phyloP scores from a whole-genome alignment of 2,329 filamentous ascomycete species.

The Cryphonectria parasitica region DNA sequence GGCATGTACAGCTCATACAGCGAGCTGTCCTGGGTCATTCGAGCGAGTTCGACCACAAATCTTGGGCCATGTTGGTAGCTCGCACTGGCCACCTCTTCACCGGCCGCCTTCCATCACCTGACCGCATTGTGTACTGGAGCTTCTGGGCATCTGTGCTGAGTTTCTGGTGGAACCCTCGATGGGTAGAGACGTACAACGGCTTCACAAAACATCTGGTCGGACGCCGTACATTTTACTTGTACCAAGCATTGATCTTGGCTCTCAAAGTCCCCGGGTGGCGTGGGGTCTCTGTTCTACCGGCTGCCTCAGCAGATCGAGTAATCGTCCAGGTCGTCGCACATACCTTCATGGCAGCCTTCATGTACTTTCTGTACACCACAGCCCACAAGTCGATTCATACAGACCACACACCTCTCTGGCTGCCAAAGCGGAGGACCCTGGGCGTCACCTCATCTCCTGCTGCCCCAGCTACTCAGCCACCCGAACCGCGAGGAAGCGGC shows the following conservation, averaged over 20 bases:
- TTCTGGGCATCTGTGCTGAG: conserved; percentile 55
- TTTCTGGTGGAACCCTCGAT: conserved; percentile 71
- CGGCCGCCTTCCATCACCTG: conserved; percentile 46
- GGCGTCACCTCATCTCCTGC: conserved; percentile 31
- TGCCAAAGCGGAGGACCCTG: conserved; percentile 28
- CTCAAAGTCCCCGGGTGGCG: conserved; percentile 55
- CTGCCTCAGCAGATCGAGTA: conserved; percentile 42
- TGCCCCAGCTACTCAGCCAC: conserved; percentile 19
- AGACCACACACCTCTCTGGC: conserved; percentile 61
- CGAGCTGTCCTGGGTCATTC: conserved; percentile 30
- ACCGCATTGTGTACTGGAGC: conserved; percentile 50
- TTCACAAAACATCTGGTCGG: conserved; percentile 64
- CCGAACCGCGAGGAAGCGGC: conserved; percentile 35
- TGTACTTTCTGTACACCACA: conserved; percentile 51
- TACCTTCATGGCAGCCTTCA: conserved; percentile 55
- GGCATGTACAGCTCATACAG: conserved; percentile 50
- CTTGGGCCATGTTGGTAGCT: conserved; percentile 21
- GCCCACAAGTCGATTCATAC: conserved; percentile 53
- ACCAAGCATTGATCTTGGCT: conserved; percentile 63
- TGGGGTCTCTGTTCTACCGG: conserved; percentile 45
- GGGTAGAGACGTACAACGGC: conserved; percentile 63
- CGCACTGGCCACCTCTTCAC: conserved; percentile 34
- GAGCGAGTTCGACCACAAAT: conserved; percentile 32
- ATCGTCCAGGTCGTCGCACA: conserved; percentile 58
- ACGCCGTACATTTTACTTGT: conserved; percentile 66